These are phyloP conservation scores for Laburnicola sp. DNA, from an alignment of 2,329 filamentous ascomycete species.

Conservation along the genomic window DNA sequence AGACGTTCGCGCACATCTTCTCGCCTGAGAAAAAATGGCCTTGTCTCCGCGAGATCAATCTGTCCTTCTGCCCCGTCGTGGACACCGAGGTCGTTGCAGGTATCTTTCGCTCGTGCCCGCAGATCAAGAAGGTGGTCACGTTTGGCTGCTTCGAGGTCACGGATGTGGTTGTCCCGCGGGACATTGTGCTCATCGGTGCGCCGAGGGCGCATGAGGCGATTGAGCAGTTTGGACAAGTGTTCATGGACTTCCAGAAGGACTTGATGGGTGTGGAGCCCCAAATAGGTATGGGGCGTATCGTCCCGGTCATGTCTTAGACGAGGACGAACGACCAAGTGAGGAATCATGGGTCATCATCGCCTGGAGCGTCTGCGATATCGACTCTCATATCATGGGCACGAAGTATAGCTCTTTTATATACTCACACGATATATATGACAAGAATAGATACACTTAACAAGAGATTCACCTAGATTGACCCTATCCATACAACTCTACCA, in stretches of 20 bases:
- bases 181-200: slow-evolving; percentile 63
- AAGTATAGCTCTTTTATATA: too few relatives aligned
- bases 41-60: slow-evolving; percentile 69
- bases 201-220: slow-evolving; percentile 62
- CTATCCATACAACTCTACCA: too few relatives aligned
- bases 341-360: neutral
- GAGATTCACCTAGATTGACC: too few relatives aligned
- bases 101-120: slow-evolving; percentile 67
- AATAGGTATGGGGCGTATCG: slow-evolving; percentile 21
- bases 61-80: slow-evolving; percentile 73
- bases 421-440: too few relatives aligned
- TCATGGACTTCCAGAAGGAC: slow-evolving; percentile 37
- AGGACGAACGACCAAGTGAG: neutral
- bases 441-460: too few relatives aligned
- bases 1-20: slow-evolving; percentile 77
- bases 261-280: slow-evolving; percentile 16
- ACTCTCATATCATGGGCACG: too few relatives aligned
- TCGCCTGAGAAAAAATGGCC: slow-evolving; percentile 63
- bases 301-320: slow-evolving; percentile 25
- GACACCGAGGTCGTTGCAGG: slow-evolving; percentile 66
- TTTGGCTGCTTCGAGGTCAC: slow-evolving; percentile 66
- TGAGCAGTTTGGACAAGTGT: slow-evolving; percentile 52
- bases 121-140: slow-evolving; percentile 59
- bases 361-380: too few relatives aligned
- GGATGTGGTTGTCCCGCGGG: slow-evolving; percentile 59